Evolutionary conservation across 176 grass and related monocot species (phyloP).

Genomic region (Juncus effusus): DNA sequence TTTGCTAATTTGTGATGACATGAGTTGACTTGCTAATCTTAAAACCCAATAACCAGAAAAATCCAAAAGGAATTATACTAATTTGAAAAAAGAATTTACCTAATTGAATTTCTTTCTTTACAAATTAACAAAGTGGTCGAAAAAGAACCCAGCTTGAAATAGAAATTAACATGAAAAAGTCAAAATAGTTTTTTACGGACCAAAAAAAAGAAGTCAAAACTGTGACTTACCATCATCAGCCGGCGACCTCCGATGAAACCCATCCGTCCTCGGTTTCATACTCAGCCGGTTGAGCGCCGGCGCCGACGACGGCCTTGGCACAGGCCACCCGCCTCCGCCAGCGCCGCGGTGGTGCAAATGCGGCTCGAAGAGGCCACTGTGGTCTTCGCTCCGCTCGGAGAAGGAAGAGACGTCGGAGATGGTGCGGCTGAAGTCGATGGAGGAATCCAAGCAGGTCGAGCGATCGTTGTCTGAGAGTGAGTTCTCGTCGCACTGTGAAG

Average conservation of each 20-base stretch:
- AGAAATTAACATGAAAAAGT: too few species aligned
- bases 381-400: conserved; percentile 63
- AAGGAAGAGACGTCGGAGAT: conserved; percentile 71
- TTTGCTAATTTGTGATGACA: too few species aligned
- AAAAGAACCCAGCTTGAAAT: too few species aligned
- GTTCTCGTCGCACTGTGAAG: conserved; percentile 60
- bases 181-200: too few species aligned
- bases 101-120: too few species aligned
- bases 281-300: conserved; percentile 47
- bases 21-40: not conserved
- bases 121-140: too few species aligned
- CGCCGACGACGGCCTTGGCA: conserved; percentile 26
- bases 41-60: not conserved
- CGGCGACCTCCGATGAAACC: conserved; percentile 44
- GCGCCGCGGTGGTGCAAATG: conserved; percentile 28
- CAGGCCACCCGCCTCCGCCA: conserved; percentile 35
- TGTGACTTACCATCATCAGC: conserved; percentile 40
- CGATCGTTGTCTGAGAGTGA: conserved; percentile 45
- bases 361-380: conserved; percentile 49
- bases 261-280: conserved; percentile 46
- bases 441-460: conserved; percentile 42
- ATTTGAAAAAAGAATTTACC: too few species aligned
- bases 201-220: not conserved
- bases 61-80: too few species aligned
- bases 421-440: conserved; percentile 63